Conservation (phyloP, 202 grass and related monocot species). For the Dendrocalamus latiflorus region DNA sequence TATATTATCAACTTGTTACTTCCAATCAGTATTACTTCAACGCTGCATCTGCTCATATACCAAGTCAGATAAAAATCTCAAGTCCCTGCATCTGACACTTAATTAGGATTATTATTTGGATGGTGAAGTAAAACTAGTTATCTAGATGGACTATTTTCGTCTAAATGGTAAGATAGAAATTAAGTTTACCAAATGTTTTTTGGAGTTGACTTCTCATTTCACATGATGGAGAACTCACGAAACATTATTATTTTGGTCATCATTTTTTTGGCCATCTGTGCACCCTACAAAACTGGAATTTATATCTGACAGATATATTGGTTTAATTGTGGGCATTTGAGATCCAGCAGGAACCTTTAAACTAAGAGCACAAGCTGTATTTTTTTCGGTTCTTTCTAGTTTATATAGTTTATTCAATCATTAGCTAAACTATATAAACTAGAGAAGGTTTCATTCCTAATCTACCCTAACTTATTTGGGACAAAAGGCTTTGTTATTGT, state of each 20-base stretch:
- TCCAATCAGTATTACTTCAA: background rate
- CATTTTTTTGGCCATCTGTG: background rate
- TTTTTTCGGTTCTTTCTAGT: background rate
- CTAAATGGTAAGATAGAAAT: background rate
- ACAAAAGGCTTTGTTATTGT: too few species aligned
- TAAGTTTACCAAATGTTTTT: background rate
- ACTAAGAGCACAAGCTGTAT: background rate
- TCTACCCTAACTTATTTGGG: too few species aligned
- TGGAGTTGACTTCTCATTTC: background rate
- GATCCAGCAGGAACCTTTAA: background rate
- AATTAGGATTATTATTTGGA: background rate
- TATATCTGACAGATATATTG: background rate
- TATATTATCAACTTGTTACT: background rate
- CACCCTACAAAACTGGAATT: background rate
- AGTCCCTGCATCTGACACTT: background rate
- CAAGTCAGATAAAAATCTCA: background rate
- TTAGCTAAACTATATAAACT: too few species aligned
- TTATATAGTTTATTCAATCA: slow-evolving; percentile 21
- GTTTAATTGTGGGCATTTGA: background rate
- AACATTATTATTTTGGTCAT: background rate
- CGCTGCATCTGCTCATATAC: background rate
- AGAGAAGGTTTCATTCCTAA: too few species aligned
- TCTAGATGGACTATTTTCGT: background rate
- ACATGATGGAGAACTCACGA: too few species aligned
- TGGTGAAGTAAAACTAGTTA: background rate